phyloP scores from a whole-genome alignment of 83 land plant genomes.

The Thuja plicata region DNA sequence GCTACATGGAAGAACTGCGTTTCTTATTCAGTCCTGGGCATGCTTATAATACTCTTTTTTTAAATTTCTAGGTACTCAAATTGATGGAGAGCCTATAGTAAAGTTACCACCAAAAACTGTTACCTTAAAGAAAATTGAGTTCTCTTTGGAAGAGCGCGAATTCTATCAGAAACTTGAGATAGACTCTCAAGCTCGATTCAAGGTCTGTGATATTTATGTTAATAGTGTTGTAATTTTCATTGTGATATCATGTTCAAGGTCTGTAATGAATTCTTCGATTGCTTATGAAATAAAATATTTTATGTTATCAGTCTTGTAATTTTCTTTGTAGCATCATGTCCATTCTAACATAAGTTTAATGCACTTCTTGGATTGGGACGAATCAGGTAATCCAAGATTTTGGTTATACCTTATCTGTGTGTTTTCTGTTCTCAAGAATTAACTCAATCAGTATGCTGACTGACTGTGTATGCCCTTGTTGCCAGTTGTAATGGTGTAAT shows the following conservation, averaged over 20 bases:
- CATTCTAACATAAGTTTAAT: not conserved
- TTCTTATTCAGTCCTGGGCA: not conserved
- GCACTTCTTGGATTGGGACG: not conserved
- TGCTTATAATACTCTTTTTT: not conserved
- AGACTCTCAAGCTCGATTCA: constrained; percentile 76
- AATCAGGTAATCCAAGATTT: not conserved
- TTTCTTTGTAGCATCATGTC: not conserved
- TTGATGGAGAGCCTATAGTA: constrained; percentile 91
- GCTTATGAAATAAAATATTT: not conserved
- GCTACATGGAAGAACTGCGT: not conserved
- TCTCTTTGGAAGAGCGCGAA: constrained; percentile 77
- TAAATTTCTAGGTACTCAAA: constrained; percentile 47
- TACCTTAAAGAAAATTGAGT: constrained; percentile 59
- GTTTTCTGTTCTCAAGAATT: not conserved
- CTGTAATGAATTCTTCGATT: not conserved
- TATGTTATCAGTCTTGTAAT: not conserved
- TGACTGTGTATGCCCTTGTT: not conserved
- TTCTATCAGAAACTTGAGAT: constrained; percentile 81
- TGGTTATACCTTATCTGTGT: not conserved
- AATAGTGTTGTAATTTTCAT: not conserved
- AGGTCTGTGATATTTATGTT: constrained; percentile 47
- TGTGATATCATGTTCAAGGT: not conserved
- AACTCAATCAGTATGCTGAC: not conserved
- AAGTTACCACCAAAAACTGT: constrained; percentile 72
- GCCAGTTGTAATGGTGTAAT: not conserved